Evolutionary conservation across 2,329 filamentous ascomycete species (phyloP), one percentile per base, ranked within the genome.

Genomic region (Monilinia laxa): DNA sequence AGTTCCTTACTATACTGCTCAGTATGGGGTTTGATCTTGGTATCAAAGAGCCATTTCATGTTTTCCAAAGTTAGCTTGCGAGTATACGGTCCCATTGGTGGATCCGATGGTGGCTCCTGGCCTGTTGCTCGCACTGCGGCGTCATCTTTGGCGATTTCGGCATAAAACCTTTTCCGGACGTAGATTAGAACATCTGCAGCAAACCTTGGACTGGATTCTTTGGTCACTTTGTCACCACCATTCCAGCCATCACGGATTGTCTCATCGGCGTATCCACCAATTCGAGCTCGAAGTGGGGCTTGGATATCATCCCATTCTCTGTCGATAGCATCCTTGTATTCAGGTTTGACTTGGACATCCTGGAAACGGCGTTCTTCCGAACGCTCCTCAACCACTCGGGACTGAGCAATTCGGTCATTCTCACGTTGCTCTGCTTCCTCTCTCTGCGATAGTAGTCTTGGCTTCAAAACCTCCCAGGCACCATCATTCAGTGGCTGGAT

Each of bases 11-110:
- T 82, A 71, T 84, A 83, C 56, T 81, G 78, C 69, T 92, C 88
- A 3, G 89, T 91, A 64, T 86, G 78, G 31, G 86, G 86, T 73
- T 87, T 91, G 75, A 95, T 83, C 76, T 92, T 93, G 71, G 85
- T 85, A 73, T 93, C 90, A 75, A 90, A 93, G 40, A 93, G 81
- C 87, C 89, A 94, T 77, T 90, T 93, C 90, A 95, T 93, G 74
- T 93, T 92, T 75, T 94, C 91, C 71, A 95, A 79, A 1, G 88
- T 90, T 63, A 94, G 80, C 74, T 83, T 88, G 75, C 85, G 82
- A 35, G 83, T 86, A 71, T 82, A 84, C 9, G 85, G 81, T 0
- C 82, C 84, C 69, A 83, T 79, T 2, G 80, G 78, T 10, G 83
- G 81, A 69, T 89, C 85, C 12, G 75, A 65, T 38, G 77, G 73